Evolutionary conservation across 345 rosid species (phyloP), one percentile per base, ranked within the genome.

Genomic region (Eucalyptus decipiens): DNA sequence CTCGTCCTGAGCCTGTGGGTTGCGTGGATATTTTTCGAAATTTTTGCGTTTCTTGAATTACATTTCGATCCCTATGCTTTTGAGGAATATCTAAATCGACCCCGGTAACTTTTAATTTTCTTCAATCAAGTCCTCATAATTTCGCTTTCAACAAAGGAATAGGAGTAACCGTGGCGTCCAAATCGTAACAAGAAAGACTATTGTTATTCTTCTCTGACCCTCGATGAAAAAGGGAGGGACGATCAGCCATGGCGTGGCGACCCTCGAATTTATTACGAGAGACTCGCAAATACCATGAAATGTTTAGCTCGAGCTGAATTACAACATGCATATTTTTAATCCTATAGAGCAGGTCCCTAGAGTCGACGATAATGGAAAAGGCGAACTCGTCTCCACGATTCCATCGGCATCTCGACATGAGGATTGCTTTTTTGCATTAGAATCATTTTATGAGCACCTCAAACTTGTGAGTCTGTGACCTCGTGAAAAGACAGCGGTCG

Each of bases 231-330:
- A 67, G 80, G 80, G 18, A 8, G 23, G 12, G 21, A 7, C 6
- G 40, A 67, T 1, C 1, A n/a, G 19, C 40, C 40, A 52, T 52
- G 24, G 58, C 5, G 0, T 4, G 34, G 8, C 11, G 3, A 65
- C 37, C 72, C 76, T 65, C 6, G 0, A 1, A 0, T 67, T 67
- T 67, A 32, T n/a, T 1, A 15, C 3, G 0, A 0, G 6, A 67
- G 80, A 16, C 11, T 32, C 1, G 12, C 6, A 17, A 9, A 1
- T 32, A 17, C 2, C 0, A 7, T 9, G 21, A 19, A 9, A 34
- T 34, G 26, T 72, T 72, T 6, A 11, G 13, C 2, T 34, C 0
- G 15, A 19, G 13, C 8, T 3, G 26, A 72, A 72, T 72, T 10
- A 9, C 14, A 1, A 37, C 0, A 5, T 23, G 4, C 23, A 23